phyloP scores from a whole-genome alignment of 2,329 filamentous ascomycete species.

The Colletotrichum destructivum region DNA sequence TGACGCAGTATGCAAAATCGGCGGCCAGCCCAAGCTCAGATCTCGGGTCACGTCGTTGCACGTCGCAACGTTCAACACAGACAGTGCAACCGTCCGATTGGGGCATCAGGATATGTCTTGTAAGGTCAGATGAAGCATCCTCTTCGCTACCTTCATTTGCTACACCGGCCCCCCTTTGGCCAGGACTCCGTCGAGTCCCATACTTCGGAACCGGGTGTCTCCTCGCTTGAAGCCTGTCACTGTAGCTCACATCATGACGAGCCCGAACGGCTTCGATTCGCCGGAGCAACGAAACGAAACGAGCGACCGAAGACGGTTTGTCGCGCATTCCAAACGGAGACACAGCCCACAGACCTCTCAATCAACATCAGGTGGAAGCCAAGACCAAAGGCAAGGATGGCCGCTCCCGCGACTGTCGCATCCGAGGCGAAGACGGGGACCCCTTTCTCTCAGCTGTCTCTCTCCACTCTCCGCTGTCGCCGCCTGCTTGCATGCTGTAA shows the following conservation, averaged over 20 bases:
- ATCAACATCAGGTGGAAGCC: conserved; percentile 34
- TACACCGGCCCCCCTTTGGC: not conserved
- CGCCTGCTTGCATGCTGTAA: conserved; percentile 8
- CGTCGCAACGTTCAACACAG: conserved; percentile 15
- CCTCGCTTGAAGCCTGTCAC: conserved; percentile 16
- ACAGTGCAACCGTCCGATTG: conserved; percentile 29
- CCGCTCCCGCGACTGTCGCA: conserved; percentile 28
- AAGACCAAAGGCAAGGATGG: conserved; percentile 37
- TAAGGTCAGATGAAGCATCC: conserved; percentile 13
- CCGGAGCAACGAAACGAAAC: conserved; percentile 40
- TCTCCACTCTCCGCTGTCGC: conserved; percentile 31
- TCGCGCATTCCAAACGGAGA: conserved; percentile 29
- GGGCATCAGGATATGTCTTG: not conserved
- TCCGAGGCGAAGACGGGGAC: conserved; percentile 17
- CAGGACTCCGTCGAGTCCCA: not conserved
- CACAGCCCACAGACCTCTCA: conserved; percentile 35
- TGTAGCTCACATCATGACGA: not conserved
- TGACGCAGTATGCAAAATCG: conserved; percentile 1
- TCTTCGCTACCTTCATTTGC: not conserved
- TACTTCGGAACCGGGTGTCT: not conserved
- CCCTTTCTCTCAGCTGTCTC: conserved; percentile 7
- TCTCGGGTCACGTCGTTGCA: not conserved
- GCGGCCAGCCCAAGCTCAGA: conserved; percentile 1
- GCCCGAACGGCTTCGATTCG: conserved; percentile 12
- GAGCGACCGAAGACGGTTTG: conserved; percentile 31